Percentiles rank a stretch among this genome's conserved stretches.
These are phyloP conservation scores for Wickerhamomyces sp. DNA, from an alignment of 1,139 yeast genomes.

Conservation along the genomic window DNA sequence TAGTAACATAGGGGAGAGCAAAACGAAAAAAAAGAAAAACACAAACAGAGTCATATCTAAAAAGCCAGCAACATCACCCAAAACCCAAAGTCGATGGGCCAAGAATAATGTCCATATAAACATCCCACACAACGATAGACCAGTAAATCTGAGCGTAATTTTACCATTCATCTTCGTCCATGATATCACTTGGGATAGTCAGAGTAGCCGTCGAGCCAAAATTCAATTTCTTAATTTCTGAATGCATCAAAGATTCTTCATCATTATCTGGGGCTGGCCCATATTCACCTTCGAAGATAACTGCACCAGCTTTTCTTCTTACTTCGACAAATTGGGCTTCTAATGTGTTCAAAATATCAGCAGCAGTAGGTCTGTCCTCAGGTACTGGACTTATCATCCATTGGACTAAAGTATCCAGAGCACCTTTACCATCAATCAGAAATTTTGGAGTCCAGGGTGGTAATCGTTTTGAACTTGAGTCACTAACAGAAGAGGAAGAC, in stretches of 20 bases:
- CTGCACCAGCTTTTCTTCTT: slow-evolving; percentile 89
- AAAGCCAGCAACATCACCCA: neutral
- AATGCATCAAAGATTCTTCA: slow-evolving; percentile 19
- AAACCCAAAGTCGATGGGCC: too few species aligned
- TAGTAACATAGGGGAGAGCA: neutral
- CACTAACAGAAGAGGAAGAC: slow-evolving; percentile 22
- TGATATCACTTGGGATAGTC: slow-evolving; percentile 16
- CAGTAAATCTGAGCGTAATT: neutral
- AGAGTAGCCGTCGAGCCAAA: slow-evolving; percentile 13
- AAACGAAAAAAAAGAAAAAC: neutral
- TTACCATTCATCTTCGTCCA: slow-evolving; percentile 22
- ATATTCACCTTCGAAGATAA: slow-evolving; percentile 92
- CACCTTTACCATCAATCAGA: slow-evolving; percentile 65
- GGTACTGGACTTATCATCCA: slow-evolving; percentile 92
- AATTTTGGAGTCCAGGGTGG: slow-evolving; percentile 88
- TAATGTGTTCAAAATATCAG: slow-evolving; percentile 55
- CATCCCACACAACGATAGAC: too few species aligned
- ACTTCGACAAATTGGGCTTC: slow-evolving; percentile 79
- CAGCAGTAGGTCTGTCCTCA: slow-evolving; percentile 74
- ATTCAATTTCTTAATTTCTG: slow-evolving; percentile 17
- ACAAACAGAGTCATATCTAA: neutral
- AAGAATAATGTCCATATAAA: too few species aligned
- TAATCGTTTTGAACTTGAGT: slow-evolving; percentile 25
- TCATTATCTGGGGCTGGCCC: slow-evolving; percentile 62
- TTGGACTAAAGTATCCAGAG: slow-evolving; percentile 74